Percentiles rank a stretch among this genome's conserved stretches.
phyloP scores from a whole-genome alignment of 2,329 filamentous ascomycete genomes.

The Hypoxylon sp. region DNA sequence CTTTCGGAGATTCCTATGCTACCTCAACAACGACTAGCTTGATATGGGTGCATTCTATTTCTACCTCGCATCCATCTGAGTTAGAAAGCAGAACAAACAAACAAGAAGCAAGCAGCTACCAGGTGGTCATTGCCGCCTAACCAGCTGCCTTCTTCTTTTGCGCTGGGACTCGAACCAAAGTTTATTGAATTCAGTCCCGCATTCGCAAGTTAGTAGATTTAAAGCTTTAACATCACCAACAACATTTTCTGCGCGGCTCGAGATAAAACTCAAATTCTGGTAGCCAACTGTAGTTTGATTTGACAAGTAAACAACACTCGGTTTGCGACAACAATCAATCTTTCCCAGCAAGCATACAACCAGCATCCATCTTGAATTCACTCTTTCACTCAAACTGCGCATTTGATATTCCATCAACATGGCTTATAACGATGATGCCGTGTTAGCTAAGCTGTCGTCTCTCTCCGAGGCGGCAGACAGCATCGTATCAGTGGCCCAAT shows the following conservation, averaged over 20 bases:
- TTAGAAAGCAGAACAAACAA: no score
- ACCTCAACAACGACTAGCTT: neutral
- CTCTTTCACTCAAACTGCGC: neutral
- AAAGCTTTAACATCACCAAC: constrained; percentile 5
- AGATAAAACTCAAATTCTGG: constrained; percentile 24
- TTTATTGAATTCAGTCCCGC: no score
- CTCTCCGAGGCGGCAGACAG: constrained; percentile 98
- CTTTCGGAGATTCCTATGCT: constrained; percentile 5
- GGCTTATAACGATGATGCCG: constrained; percentile 95
- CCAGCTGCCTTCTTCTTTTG: constrained; percentile 2
- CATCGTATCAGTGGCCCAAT: constrained; percentile 95
- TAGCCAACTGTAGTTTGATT: constrained; percentile 31
- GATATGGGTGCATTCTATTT: constrained; percentile 14
- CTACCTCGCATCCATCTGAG: constrained; percentile 13
- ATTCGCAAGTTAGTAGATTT: constrained; percentile 25
- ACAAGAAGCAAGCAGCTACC: constrained; percentile 16
- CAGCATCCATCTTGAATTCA: constrained; percentile 2
- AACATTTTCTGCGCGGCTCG: constrained; percentile 12
- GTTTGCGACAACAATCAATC: constrained; percentile 3
- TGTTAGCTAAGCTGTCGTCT: constrained; percentile 91
- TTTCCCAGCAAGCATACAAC: constrained; percentile 3
- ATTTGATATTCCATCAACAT: constrained; percentile 64
- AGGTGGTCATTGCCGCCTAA: constrained; percentile 5
- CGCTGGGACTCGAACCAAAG: constrained; percentile 13
- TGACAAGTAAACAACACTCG: constrained; percentile 12